A percentile compares a stretch with the other conserved stretches of the same genome.
These are phyloP conservation scores for Pleodorina starrii DNA, from an alignment of 139 green algal genomes.

Conservation along the genomic window DNA sequence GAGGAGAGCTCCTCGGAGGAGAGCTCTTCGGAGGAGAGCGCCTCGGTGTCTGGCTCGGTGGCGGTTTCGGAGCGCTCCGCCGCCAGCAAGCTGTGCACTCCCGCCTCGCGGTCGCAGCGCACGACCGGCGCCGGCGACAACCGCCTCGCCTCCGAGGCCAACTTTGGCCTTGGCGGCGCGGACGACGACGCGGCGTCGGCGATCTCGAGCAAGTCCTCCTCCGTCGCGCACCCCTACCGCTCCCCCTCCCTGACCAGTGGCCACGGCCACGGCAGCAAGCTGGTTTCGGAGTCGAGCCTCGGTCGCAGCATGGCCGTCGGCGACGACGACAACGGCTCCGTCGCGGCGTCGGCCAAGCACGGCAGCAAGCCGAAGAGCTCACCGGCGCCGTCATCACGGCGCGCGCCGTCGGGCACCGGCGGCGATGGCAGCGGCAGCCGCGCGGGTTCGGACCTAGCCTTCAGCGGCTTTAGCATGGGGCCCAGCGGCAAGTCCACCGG, in stretches of 20 bases:
- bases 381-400: neutral
- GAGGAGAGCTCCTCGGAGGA: too few species aligned
- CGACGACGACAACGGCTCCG: neutral
- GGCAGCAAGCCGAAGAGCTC: neutral
- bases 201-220: neutral
- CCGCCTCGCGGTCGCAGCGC: neutral
- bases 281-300: neutral
- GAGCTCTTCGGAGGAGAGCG: neutral
- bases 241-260: neutral
- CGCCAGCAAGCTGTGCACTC: neutral
- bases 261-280: neutral
- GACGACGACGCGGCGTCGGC: neutral
- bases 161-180: neutral
- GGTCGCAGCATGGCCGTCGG: neutral
- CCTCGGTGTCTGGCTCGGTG: neutral
- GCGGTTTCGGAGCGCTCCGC: neutral
- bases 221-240: neutral
- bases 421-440: neutral
- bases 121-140: neutral
- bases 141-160: slow-evolving; percentile 10
- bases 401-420: neutral
- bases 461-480: slow-evolving; percentile 27
- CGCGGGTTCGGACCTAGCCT: neutral
- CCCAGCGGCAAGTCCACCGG: slow-evolving; percentile 7
- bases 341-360: neutral